Conservation (phyloP, 2,329 filamentous ascomycete genomes). For the Stromatinia cepivora region DNA sequence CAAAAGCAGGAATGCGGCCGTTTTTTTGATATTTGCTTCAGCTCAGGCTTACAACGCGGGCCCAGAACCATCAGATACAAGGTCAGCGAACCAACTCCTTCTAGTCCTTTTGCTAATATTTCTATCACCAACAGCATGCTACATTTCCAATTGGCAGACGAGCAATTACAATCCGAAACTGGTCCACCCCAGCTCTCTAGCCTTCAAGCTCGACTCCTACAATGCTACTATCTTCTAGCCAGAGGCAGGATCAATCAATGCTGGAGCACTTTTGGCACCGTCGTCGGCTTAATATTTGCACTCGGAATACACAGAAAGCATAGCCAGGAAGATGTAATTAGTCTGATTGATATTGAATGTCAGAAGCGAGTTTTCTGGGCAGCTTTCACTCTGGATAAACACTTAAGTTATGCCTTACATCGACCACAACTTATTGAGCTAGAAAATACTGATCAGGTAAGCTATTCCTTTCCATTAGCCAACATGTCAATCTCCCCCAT, state of each 20-base stretch:
- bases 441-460: constrained; percentile 10
- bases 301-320: constrained; percentile 38
- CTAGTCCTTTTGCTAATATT: constrained; percentile 15
- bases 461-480: not conserved
- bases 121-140: constrained; percentile 29
- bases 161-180: constrained; percentile 40
- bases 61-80: not conserved
- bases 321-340: constrained; percentile 32
- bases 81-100: not conserved
- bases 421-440: constrained; percentile 1
- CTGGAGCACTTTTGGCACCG: constrained; percentile 41
- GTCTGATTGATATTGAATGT: constrained; percentile 49
- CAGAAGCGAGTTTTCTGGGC: constrained; percentile 62
- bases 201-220: constrained; percentile 45
- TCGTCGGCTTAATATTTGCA: constrained; percentile 39
- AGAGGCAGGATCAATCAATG: constrained; percentile 42
- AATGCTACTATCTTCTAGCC: constrained; percentile 42
- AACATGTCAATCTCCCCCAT: not conserved
- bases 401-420: constrained; percentile 44
- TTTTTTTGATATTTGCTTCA: constrained; percentile 55
- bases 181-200: constrained; percentile 40
- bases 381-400: constrained; percentile 63
- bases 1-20: constrained; percentile 42
- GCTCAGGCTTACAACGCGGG: constrained; percentile 43
- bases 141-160: constrained; percentile 34